Conservation (phyloP, 2,329 filamentous ascomycete species). For the Trichophyton simii region DNA sequence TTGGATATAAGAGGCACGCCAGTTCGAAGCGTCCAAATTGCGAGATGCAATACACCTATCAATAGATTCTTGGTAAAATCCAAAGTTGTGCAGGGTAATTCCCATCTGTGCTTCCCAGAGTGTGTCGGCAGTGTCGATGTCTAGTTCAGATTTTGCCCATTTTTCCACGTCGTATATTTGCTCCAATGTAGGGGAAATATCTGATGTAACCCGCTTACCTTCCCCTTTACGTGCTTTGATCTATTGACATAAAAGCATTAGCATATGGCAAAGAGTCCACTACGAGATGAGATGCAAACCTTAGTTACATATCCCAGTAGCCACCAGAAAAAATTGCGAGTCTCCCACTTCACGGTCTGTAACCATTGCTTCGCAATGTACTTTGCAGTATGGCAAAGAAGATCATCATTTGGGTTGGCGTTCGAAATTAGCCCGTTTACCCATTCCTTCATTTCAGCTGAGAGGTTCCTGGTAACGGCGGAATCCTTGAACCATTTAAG, state of each 20-base stretch:
- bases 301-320: conserved; percentile 9
- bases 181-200: conserved; percentile 7
- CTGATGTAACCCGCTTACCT: neutral
- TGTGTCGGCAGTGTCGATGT: conserved; percentile 7
- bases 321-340: conserved; percentile 6
- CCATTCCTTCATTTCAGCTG: conserved; percentile 16
- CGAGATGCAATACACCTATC: conserved; percentile 15
- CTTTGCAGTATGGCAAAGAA: conserved; percentile 15
- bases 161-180: conserved; percentile 11
- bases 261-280: neutral
- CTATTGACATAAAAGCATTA: neutral
- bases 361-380: conserved; percentile 16
- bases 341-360: conserved; percentile 7
- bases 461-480: conserved; percentile 17
- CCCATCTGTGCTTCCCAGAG: conserved; percentile 16
- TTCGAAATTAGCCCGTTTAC: conserved; percentile 19
- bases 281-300: neutral
- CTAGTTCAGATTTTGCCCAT: conserved; percentile 12
- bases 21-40: conserved; percentile 11
- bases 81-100: conserved; percentile 13
- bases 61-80: conserved; percentile 12
- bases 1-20: conserved; percentile 17
- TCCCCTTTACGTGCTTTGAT: neutral
- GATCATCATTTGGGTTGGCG: conserved; percentile 17
- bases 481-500: conserved; percentile 20